phyloP scores from a whole-genome alignment of 2,329 filamentous ascomycete genomes.

The Nothophoma quercina region DNA sequence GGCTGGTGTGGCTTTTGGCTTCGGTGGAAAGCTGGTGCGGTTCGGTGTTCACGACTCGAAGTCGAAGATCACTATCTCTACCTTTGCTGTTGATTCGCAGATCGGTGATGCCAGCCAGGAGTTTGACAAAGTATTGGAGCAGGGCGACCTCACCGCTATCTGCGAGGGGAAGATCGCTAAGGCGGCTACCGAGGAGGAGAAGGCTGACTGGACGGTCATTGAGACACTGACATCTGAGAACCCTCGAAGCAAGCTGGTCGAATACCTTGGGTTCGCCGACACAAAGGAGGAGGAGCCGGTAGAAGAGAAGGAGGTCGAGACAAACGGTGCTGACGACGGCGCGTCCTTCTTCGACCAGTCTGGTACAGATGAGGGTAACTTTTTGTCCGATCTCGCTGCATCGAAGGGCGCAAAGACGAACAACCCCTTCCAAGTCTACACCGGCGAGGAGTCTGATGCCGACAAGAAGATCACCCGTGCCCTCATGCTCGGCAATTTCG shows the following conservation, averaged over 20 bases:
- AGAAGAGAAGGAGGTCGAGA: conserved; percentile 49
- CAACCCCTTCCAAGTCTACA: conserved; percentile 90
- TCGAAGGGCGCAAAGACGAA: conserved; percentile 93
- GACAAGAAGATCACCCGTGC: conserved; percentile 89
- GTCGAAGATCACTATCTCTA: conserved; percentile 83
- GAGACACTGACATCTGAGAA: conserved; percentile 85
- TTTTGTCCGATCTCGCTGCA: conserved; percentile 82
- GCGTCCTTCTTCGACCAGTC: conserved; percentile 82
- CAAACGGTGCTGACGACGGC: conserved; percentile 54
- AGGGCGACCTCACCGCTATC: conserved; percentile 78
- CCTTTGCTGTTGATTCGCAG: conserved; percentile 86
- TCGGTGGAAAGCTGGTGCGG: conserved; percentile 88
- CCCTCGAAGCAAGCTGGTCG: conserved; percentile 83
- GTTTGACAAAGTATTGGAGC: conserved; percentile 83
- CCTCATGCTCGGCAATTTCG: conserved; percentile 88
- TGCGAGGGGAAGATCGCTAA: conserved; percentile 79
- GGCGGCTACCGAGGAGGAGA: conserved; percentile 87
- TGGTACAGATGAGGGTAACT: conserved; percentile 75
- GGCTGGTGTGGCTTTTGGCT: conserved; percentile 88
- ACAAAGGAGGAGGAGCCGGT: conserved; percentile 51
- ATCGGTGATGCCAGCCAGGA: conserved; percentile 84
- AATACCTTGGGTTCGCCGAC: conserved; percentile 87
- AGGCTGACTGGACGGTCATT: conserved; percentile 94
- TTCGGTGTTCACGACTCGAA: conserved; percentile 73
- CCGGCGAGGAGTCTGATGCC: conserved; percentile 80